Conservation (phyloP, 768 basidiomycete genomes). For the Leccinum arenicola region DNA sequence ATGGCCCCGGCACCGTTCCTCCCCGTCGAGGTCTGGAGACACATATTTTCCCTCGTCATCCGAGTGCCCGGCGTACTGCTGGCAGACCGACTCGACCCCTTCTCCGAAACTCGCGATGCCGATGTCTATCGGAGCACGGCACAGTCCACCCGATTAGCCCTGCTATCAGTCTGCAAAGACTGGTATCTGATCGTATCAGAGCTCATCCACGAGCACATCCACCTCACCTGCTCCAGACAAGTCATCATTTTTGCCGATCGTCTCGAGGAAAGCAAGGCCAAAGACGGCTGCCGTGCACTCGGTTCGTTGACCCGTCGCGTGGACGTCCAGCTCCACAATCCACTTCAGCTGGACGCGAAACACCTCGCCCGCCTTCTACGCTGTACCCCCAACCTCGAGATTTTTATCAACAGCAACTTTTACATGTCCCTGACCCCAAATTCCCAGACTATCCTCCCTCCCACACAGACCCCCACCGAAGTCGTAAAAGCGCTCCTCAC, state of each 20-base stretch:
- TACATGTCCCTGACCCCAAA: slow-evolving; percentile 24
- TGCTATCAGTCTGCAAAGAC: slow-evolving; percentile 36
- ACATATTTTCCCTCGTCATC: slow-evolving; percentile 35
- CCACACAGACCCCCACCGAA: slow-evolving; percentile 28
- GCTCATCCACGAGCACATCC: slow-evolving; percentile 40
- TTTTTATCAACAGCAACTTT: slow-evolving; percentile 41
- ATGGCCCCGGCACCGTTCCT: slow-evolving; percentile 24
- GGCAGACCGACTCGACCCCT: slow-evolving; percentile 40
- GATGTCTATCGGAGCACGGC: slow-evolving; percentile 32
- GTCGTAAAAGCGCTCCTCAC: slow-evolving; percentile 34
- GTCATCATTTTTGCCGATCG: slow-evolving; percentile 32
- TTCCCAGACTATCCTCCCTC: slow-evolving; percentile 20
- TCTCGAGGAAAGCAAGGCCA: slow-evolving; percentile 30
- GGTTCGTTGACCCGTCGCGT: slow-evolving; percentile 42
- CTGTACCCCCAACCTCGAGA: slow-evolving; percentile 43
- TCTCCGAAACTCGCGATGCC: slow-evolving; percentile 31
- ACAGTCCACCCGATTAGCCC: slow-evolving; percentile 26
- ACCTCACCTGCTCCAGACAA: slow-evolving; percentile 36
- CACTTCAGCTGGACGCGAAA: slow-evolving; percentile 17
- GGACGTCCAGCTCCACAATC: slow-evolving; percentile 39
- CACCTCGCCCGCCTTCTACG: slow-evolving; percentile 37
- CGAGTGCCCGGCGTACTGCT: slow-evolving; percentile 33
- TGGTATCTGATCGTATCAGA: slow-evolving; percentile 39
- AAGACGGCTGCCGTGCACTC: slow-evolving; percentile 25
- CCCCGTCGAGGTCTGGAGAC: slow-evolving; percentile 41